Base-by-base conservation (phyloP, 371 early-diverging fungal genomes). In the Lichtheimia corymbifera region DNA sequence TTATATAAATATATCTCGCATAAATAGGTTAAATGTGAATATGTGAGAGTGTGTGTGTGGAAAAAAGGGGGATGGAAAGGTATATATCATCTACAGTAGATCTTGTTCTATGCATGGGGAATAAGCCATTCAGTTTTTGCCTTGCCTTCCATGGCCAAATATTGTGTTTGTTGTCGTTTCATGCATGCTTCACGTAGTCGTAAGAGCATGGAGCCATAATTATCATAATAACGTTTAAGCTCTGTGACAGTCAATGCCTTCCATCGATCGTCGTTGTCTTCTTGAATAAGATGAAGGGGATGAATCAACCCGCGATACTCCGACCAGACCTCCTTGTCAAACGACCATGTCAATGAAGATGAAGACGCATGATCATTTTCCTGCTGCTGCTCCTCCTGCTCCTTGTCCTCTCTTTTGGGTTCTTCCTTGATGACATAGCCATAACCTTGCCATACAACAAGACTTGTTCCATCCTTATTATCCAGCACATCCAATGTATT, bases 171-270 rank as follows among this genome's bases (percentile, higher is more conserved):
- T 22, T 76, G 76, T 27, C 73, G 57, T 9, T 56, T 25, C 76
- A 76, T 76, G 35, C 73, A 62, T 12, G 67, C 35, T 55, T 76
- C 70, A 40, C 74, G 63, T 35, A 76, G 65, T 52, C 71, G 71
- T 18, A 77, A 59, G 59, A 77, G 65, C 74, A 77, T 73, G 9
- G 77, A 77, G 6, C 77, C 77, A 59, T 77, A 77, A 27, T 77
- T 77, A 50, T 73, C 72, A 52, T 58, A 77, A 47, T 77, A 77
- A 3, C 66, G 67, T 60, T 58, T 62, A 44, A 77, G 59, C 41
- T 77, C 77, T 17, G 50, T 57, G 0, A 77, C 77, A 49, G 47
- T 64, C 11, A 76, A 49, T 0, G 63, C 67, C 3, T 56, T 30
- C 72, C 76, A 76, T 18, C 57, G 57, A 18, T 58, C 61, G 22